These are phyloP conservation scores for Trametes polyzona DNA, from an alignment of 1,284 basidiomycete genomes.

Conservation along the genomic window DNA sequence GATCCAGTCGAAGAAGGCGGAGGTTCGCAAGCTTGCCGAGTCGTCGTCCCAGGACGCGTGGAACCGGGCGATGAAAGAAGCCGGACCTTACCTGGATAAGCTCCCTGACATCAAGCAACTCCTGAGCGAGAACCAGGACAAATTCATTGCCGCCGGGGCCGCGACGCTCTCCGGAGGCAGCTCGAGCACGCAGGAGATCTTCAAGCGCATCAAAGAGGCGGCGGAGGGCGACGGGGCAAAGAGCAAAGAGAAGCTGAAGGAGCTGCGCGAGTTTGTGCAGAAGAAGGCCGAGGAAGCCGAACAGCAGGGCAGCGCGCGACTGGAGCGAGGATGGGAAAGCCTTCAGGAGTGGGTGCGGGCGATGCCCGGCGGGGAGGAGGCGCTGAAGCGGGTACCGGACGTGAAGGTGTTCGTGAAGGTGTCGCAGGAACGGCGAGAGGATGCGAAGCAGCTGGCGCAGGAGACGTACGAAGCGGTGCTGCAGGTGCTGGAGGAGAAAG, in stretches of 20 bases:
- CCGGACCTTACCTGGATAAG: slow-evolving; percentile 36
- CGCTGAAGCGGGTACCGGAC: slow-evolving; percentile 37
- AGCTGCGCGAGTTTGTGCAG: slow-evolving; percentile 36
- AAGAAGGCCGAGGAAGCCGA: slow-evolving; percentile 34
- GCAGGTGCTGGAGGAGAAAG: slow-evolving; percentile 41
- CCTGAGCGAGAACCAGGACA: slow-evolving; percentile 30
- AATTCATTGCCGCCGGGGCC: slow-evolving; percentile 29
- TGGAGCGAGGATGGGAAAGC: slow-evolving; percentile 23
- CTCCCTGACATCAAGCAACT: slow-evolving; percentile 35
- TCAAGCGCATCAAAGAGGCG: slow-evolving; percentile 32
- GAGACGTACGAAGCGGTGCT: slow-evolving; percentile 42
- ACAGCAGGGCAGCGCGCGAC: slow-evolving; percentile 17
- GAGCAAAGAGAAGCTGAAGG: slow-evolving; percentile 37
- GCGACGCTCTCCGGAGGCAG: slow-evolving; percentile 19
- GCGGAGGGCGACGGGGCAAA: slow-evolving; percentile 30
- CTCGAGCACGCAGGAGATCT: slow-evolving; percentile 34
- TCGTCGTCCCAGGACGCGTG: slow-evolving; percentile 35
- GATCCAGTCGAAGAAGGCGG: slow-evolving; percentile 34
- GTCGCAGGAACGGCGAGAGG: slow-evolving; percentile 35
- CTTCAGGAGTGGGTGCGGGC: slow-evolving; percentile 21
- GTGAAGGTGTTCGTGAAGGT: slow-evolving; percentile 35
- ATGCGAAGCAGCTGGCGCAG: slow-evolving; percentile 39
- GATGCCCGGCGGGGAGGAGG: slow-evolving; percentile 23
- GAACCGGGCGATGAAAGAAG: slow-evolving; percentile 35
- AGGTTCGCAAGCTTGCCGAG: slow-evolving; percentile 34